Evolutionary conservation across 1,284 basidiomycete species (phyloP), one percentile per base, ranked within the genome.

Genomic region (Ceratobasidium sp.): DNA sequence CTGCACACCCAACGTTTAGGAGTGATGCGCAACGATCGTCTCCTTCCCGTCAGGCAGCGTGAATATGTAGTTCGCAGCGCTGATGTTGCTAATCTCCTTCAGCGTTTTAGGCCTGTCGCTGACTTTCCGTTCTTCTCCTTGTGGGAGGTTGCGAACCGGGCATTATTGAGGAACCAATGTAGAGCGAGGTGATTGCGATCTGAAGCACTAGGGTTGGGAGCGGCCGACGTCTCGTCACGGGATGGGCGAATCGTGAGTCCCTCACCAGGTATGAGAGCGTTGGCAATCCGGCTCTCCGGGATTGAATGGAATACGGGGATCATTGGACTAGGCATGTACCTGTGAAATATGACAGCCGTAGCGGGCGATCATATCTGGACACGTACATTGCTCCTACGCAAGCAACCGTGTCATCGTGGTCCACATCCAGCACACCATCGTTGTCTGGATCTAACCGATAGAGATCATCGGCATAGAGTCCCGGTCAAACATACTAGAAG

Each of bases 391-490:
- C 19, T 24, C 65, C 65, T 63, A 41, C 36, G 22, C 53, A 45
- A 22, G 22, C 9, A 47, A 22, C 24, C 60, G 22, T 71, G 14
- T 41, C 11, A 41, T 4, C 22, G 50, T 9, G 24, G 44, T n/a
- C 31, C 82, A 64, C 80, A 86, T 91, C 24, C 15, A 11, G 2
- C n/a, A 11, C 27, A 60, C 14, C 27, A 33, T n/a, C n/a, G n/a
- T n/a, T n/a, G n/a, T n/a, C n/a, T n/a, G n/a, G 6, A 17, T 47
- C 0, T 89, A 87, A 0, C 89, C 92, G 0, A 92, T 93, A 1
- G 89, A 89, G 74, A 93, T 94, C 79, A 94, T 88, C 54, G 93
- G 82, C 84, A 93, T 88, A 19, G 84, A 89, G 86, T 0, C 87
- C 90, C 9, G 92, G 92, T 14, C 92, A 86, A 31, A 93, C 87